Evolutionary conservation across 116 monocot genomes (phyloP).

Genomic region (Iris pallida): DNA sequence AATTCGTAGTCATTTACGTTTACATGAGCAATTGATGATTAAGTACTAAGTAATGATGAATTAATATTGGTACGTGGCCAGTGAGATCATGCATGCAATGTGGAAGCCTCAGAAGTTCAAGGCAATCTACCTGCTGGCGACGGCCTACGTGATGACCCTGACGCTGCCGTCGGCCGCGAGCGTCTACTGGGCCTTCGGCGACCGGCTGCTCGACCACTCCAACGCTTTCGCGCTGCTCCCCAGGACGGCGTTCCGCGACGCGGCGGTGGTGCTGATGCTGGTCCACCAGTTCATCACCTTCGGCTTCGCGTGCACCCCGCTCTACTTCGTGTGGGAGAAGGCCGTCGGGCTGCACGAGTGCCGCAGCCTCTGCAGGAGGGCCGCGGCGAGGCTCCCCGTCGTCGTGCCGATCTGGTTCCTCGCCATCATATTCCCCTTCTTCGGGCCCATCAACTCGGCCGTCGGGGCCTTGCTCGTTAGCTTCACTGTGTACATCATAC

Average conservation of each 20-base stretch:
- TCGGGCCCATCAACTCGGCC: conserved; percentile 74
- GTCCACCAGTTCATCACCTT: conserved; percentile 96
- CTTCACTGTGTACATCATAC: conserved; percentile 86
- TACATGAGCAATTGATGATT: no score
- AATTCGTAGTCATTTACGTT: no score
- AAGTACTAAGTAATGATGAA: no score
- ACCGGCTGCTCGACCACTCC: conserved; percentile 59
- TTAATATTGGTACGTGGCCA: conserved; percentile 8
- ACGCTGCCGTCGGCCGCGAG: conserved; percentile 74
- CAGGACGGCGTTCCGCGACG: conserved; percentile 52
- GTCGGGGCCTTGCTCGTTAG: conserved; percentile 74
- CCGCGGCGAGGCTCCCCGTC: conserved; percentile 68
- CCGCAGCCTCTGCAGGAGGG: conserved; percentile 54
- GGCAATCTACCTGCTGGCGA: conserved; percentile 75
- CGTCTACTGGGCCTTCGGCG: conserved; percentile 95
- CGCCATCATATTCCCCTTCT: conserved; percentile 79
- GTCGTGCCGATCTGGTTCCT: conserved; percentile 81
- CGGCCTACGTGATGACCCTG: conserved; percentile 73
- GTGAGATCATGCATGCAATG: conserved; percentile 95
- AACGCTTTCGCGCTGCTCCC: conserved; percentile 80
- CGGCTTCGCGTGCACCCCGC: conserved; percentile 92
- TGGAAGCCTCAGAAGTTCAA: conserved; percentile 94
- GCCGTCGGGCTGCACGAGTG: conserved; percentile 69
- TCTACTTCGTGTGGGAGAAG: conserved; percentile 98
- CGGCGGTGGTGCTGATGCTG: conserved; percentile 78